A percentile compares a stretch with the other conserved stretches of the same genome.
Evolutionary conservation across 345 rosid species (phyloP).

Genomic region (Toxicodendron radicans): DNA sequence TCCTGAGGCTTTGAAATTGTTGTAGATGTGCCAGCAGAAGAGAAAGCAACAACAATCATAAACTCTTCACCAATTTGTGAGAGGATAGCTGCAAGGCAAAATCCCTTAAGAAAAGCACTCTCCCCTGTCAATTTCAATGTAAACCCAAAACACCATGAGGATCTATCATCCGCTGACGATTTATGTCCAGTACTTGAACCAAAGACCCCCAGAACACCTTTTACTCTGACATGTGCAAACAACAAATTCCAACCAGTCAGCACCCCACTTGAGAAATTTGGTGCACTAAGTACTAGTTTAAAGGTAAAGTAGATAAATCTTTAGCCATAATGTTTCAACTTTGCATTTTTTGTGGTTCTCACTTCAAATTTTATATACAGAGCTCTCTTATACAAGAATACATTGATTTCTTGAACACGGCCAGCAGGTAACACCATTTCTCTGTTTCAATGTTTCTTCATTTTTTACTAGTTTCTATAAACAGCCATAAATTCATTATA

Average conservation of each 20-base stretch:
- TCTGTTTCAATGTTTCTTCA: not conserved
- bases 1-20: not conserved
- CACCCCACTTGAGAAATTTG: conserved; percentile 58
- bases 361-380: conserved; percentile 39
- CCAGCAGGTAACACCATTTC: conserved; percentile 54
- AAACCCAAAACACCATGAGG: conserved; percentile 26
- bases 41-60: not conserved
- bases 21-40: conserved; percentile 30
- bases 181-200: conserved; percentile 32
- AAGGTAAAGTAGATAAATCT: conserved; percentile 43
- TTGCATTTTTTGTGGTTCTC: not conserved
- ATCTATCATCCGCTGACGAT: conserved; percentile 17
- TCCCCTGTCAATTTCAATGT: conserved; percentile 54
- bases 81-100: conserved; percentile 24
- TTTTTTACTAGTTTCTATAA: not conserved
- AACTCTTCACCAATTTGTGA: conserved; percentile 29
- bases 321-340: not conserved
- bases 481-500: not conserved
- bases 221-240: conserved; percentile 18
- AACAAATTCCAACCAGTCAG: conserved; percentile 23
- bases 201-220: conserved; percentile 52
- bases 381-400: conserved; percentile 60
- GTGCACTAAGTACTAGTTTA: conserved; percentile 51
- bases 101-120: conserved; percentile 60
- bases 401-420: conserved; percentile 63